These are phyloP conservation scores for Pisolithus microcarpus DNA, from an alignment of 768 basidiomycete genomes.

Conservation along the genomic window DNA sequence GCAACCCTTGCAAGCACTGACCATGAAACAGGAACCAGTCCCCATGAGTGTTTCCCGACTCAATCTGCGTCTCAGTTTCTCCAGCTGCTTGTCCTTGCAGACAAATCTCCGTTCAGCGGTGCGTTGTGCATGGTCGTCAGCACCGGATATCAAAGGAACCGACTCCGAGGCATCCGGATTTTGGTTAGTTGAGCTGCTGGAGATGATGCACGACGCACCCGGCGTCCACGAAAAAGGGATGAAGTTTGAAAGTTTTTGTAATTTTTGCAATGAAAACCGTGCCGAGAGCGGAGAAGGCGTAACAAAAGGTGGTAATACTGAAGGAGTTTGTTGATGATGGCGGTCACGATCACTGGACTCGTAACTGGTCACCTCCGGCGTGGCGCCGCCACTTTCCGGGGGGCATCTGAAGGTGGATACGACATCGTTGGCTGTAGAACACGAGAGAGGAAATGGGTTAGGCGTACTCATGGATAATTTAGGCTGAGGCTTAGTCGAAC, in stretches of 20 bases:
- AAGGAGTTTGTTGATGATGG: conserved; percentile 16
- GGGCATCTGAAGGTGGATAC: conserved; percentile 33
- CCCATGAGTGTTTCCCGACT: conserved; percentile 28
- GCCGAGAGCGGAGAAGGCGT: conserved; percentile 48
- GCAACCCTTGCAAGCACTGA: conserved; percentile 26
- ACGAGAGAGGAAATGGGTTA: conserved; percentile 41
- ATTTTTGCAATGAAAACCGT: conserved; percentile 51
- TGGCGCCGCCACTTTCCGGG: conserved; percentile 18
- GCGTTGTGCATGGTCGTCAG: conserved; percentile 6
- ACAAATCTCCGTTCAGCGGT: conserved; percentile 38
- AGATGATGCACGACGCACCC: conserved; percentile 26
- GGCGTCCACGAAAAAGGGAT: conserved; percentile 50
- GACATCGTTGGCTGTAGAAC: conserved; percentile 28
- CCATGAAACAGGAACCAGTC: conserved; percentile 14
- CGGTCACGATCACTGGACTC: conserved; percentile 3
- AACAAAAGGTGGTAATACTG: conserved; percentile 39
- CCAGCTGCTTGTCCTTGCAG: conserved; percentile 59
- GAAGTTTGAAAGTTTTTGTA: conserved; percentile 55
- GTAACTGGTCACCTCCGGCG: conserved; percentile 26
- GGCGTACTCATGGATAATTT: conserved; percentile 48
- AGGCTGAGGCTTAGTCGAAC: conserved; percentile 56
- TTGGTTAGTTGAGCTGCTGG: conserved; percentile 10
- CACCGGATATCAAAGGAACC: conserved; percentile 6
- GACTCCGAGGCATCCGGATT: conserved; percentile 7
- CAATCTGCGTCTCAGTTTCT: conserved; percentile 52